Percentiles rank a stretch among this genome's conserved stretches.
Conservation (phyloP, 2,329 filamentous ascomycete species). For the Penicillium sp. region DNA sequence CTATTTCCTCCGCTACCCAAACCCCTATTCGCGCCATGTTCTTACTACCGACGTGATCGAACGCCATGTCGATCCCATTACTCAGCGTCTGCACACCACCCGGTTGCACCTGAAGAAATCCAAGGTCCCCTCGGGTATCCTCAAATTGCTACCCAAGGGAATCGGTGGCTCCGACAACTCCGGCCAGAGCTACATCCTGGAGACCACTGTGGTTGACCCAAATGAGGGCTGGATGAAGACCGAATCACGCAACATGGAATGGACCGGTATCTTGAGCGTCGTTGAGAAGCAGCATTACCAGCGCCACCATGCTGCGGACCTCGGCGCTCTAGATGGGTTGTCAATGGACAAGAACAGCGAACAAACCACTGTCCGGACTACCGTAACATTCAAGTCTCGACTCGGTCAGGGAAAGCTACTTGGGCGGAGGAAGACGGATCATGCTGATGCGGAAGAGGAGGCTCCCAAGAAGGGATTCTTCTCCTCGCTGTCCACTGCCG, state of each 20-base stretch:
- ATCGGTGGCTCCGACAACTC: conserved; percentile 54
- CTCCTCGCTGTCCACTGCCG: conserved; percentile 54
- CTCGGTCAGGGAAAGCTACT: conserved; percentile 55
- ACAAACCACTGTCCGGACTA: conserved; percentile 55
- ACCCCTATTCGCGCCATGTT: conserved; percentile 62
- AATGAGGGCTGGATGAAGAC: conserved; percentile 63
- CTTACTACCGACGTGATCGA: conserved; percentile 62
- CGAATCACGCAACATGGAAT: conserved; percentile 60
- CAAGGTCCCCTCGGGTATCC: conserved; percentile 56
- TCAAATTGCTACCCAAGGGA: conserved; percentile 57
- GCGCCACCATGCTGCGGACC: conserved; percentile 36
- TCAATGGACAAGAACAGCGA: conserved; percentile 38
- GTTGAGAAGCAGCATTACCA: conserved; percentile 57
- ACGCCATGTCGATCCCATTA: conserved; percentile 56
- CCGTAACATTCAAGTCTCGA: conserved; percentile 57
- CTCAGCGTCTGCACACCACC: conserved; percentile 56
- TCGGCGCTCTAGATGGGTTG: conserved; percentile 25
- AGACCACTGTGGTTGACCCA: conserved; percentile 57
- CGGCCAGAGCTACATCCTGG: conserved; percentile 59
- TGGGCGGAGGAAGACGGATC: conserved; percentile 38
- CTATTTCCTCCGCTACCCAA: conserved; percentile 65
- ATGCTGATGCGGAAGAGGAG: conserved; percentile 47
- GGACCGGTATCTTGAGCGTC: conserved; percentile 60
- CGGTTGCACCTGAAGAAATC: conserved; percentile 60
- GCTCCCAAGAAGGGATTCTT: conserved; percentile 54